Base-by-base conservation (phyloP, 768 basidiomycete species). In the Hemileccinum impolitum region DNA sequence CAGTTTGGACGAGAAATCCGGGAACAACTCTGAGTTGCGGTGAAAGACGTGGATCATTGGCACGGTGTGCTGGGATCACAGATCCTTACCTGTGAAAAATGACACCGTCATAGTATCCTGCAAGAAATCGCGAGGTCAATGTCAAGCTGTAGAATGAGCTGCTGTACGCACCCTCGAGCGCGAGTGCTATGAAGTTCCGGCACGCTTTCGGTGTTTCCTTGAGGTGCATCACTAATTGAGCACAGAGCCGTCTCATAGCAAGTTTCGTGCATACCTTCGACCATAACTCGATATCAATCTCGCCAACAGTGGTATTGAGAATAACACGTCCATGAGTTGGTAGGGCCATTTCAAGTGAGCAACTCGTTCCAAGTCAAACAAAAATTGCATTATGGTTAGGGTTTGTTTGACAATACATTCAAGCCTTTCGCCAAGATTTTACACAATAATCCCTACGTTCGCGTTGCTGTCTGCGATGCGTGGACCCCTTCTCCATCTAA, bases 71-170 rank as follows among this genome's bases (percentile, higher is more conserved):
- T 17, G 10, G n/a, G n/a, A 18, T 28, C 25, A 5, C 7, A 15
- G 15, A 6, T 9, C n/a, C 68, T 19, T 60, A 89, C 88, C 94
- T 81, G 69, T 96, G 94, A 58, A 97, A 97, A 40, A 95, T 89
- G 46, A 93, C 87, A 30, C 90, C 89, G 52, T 98, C 95, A 70
- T 97, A 98, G 68, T 96, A 97, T 8, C 95, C 94, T 94, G 59
- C 11, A 47, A 11, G 39, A 15, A 8, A 15, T 47, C 38, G 25
- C 23, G 32, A 51, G 44, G 52, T 58, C 17, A 53, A 55, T 28
- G 18, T 40, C 39, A 42, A 3, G 39, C 21, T 23, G 37, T 30
- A 37, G 31, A 37, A 21, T 12, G 25, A 11, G 26, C 52, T 39
- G 42, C 12, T 31, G 65, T 51, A 77, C 84, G 60, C 64, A 90